These are phyloP conservation scores for Neofusicoccum cordaticola DNA, from an alignment of 2,329 filamentous ascomycete genomes.

Conservation along the genomic window DNA sequence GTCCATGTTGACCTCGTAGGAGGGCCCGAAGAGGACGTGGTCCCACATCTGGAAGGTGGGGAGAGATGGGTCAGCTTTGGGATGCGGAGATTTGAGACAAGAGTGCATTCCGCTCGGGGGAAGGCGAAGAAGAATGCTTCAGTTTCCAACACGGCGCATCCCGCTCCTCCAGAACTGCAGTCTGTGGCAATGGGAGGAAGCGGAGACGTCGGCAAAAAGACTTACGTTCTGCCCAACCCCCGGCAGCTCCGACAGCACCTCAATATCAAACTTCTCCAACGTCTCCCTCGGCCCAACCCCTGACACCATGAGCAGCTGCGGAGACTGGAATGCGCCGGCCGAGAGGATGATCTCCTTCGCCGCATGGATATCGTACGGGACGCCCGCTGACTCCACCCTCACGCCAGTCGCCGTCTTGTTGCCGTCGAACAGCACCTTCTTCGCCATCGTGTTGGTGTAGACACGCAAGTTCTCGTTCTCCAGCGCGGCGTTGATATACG, in stretches of 20 bases:
- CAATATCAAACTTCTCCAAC: constrained; percentile 26
- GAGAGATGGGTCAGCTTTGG: no score
- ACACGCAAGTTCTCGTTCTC: constrained; percentile 10
- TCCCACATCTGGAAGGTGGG: constrained; percentile 26
- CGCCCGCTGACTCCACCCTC: constrained; percentile 17
- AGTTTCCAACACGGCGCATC: no score
- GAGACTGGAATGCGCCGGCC: constrained; percentile 41
- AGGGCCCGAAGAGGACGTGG: constrained; percentile 24
- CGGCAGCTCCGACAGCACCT: constrained; percentile 21
- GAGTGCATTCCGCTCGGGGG: no score
- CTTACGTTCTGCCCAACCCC: constrained; percentile 25
- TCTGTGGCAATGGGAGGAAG: no score
- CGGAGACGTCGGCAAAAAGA: no score
- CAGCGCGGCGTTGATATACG: constrained; percentile 23
- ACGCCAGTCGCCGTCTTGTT: constrained; percentile 27
- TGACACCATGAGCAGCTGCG: constrained; percentile 41
- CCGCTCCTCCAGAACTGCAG: no score
- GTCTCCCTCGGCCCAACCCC: constrained; percentile 34
- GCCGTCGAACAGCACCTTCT: constrained; percentile 24
- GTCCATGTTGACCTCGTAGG: constrained; percentile 23
- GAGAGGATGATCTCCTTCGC: constrained; percentile 45
- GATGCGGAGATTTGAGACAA: no score
- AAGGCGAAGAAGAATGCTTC: no score
- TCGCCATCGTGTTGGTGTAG: constrained; percentile 12
- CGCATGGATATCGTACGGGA: constrained; percentile 24